These are phyloP conservation scores for Syncephalastrum contaminatum DNA, from an alignment of 371 early-diverging fungal genomes.

Conservation along the genomic window DNA sequence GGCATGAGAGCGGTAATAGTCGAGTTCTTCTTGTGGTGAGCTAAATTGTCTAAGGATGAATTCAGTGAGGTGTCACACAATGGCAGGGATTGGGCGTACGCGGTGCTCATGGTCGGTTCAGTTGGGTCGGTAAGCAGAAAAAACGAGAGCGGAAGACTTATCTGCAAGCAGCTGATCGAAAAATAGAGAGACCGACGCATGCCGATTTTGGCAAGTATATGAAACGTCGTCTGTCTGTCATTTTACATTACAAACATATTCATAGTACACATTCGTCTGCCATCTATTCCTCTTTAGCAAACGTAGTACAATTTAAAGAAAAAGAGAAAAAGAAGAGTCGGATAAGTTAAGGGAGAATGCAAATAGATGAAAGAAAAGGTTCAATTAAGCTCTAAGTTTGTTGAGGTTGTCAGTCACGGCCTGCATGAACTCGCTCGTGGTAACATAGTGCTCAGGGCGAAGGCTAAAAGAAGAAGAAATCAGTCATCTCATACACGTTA, in stretches of 20 bases:
- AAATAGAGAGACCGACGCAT: not conserved
- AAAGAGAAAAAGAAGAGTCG: not conserved
- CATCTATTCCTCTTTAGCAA: no score
- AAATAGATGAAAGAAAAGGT: slow-evolving; percentile 4
- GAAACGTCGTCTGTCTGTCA: not conserved
- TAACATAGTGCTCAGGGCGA: slow-evolving; percentile 72
- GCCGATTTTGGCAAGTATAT: not conserved
- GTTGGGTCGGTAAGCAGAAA: not conserved
- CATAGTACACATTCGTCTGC: no score
- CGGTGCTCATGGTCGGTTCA: slow-evolving; percentile 3
- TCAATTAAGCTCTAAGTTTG: slow-evolving; percentile 24
- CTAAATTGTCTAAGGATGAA: slow-evolving; percentile 40
- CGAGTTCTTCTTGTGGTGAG: slow-evolving; percentile 56
- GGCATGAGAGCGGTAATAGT: slow-evolving; percentile 53
- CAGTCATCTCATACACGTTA: not conserved
- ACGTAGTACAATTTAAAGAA: not conserved
- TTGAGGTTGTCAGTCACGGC: slow-evolving; percentile 68
- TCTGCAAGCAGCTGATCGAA: not conserved
- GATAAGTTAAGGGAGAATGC: slow-evolving; percentile 5
- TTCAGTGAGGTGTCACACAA: not conserved
- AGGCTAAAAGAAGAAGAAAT: slow-evolving; percentile 31
- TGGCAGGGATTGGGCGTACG: not conserved
- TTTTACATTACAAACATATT: not conserved
- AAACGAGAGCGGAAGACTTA: not conserved
- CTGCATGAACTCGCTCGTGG: slow-evolving; percentile 78